Conservation (phyloP, 176 grass and related monocot genomes). For the Carex pumila region DNA sequence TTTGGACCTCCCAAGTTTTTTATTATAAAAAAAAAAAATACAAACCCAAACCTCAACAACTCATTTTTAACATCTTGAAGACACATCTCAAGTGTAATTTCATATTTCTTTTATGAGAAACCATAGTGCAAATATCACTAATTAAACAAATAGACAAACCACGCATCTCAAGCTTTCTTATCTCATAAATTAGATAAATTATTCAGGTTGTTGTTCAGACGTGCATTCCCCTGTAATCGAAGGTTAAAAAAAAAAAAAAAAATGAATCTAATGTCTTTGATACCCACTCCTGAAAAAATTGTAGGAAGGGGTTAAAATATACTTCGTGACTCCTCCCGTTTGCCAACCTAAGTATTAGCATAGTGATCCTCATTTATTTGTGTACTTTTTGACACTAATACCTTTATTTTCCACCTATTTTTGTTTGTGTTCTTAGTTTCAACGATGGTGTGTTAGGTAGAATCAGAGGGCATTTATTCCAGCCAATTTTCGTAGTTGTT, state of each 20-base stretch:
- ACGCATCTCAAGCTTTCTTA: not conserved
- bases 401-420: not conserved
- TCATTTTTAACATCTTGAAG: not conserved
- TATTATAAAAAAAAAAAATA: not conserved
- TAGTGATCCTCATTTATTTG: not conserved
- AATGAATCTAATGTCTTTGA: not conserved
- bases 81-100: not conserved
- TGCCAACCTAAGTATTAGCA: not conserved
- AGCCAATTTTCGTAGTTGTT: constrained; percentile 61
- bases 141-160: not conserved
- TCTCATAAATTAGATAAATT: too few species aligned
- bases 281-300: not conserved
- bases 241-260: not conserved
- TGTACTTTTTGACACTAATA: too few species aligned
- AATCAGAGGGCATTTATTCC: constrained; percentile 68
- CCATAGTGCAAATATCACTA: not conserved
- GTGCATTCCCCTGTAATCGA: not conserved
- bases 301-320: not conserved
- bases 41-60: not conserved
- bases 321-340: not conserved
- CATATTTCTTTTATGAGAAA: not conserved
- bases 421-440: not conserved
- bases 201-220: not conserved
- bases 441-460: not conserved
- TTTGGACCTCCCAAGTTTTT: too few species aligned